A percentile compares a stretch with the other conserved stretches of the same genome.
These are phyloP conservation scores for Meyerozyma carpophila DNA, from an alignment of 1,139 yeast genomes.

Conservation along the genomic window DNA sequence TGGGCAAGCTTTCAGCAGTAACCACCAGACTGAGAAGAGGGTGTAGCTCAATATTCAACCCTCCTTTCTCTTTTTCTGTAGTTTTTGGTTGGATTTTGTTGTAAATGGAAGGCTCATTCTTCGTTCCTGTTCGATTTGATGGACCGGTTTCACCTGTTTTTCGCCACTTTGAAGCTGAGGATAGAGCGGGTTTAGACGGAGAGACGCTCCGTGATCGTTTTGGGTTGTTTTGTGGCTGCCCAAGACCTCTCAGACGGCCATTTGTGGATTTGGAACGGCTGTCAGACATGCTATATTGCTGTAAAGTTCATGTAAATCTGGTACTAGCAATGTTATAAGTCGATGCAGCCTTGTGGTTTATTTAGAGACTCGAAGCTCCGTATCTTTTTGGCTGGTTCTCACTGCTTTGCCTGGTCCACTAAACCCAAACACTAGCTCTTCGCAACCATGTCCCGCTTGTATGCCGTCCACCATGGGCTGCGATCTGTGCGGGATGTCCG, in stretches of 20 bases:
- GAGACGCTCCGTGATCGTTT: background rate
- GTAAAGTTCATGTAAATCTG: no score
- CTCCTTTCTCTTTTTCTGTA: constrained; percentile 21
- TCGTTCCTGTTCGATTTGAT: background rate
- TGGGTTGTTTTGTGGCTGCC: background rate
- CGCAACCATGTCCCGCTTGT: background rate
- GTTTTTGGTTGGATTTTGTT: background rate
- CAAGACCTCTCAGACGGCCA: background rate
- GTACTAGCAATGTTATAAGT: no score
- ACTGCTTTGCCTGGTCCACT: background rate
- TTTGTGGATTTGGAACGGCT: background rate
- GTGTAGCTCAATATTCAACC: constrained; percentile 53
- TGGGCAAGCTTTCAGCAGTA: constrained; percentile 19
- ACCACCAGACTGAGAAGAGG: constrained; percentile 44
- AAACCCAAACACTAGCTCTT: background rate
- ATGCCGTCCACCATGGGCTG: background rate
- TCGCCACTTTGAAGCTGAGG: background rate
- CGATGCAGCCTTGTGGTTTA: no score
- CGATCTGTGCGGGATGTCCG: background rate
- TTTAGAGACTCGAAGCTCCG: no score
- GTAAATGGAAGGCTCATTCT: background rate
- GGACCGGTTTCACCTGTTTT: background rate
- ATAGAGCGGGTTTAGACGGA: background rate
- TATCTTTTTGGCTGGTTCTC: no score
- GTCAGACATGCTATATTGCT: background rate